Conservation (phyloP, 257 asterid species). For the Fraxinus excelsior region DNA sequence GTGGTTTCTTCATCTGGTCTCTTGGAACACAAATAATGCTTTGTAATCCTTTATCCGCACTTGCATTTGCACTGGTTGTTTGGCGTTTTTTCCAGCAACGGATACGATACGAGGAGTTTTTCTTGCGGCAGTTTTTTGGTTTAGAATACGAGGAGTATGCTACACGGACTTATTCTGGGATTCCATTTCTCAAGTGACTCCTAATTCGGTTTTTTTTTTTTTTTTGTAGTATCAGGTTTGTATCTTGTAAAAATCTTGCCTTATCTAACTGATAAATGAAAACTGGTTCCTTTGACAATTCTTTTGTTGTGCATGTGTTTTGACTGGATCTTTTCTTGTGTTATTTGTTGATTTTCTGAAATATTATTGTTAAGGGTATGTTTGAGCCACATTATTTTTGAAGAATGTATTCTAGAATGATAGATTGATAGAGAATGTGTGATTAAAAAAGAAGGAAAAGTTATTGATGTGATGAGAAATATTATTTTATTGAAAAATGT, state of each 20-base stretch:
- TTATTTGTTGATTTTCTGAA: neutral
- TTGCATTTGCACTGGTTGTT: conserved; percentile 65
- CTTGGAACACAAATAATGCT: conserved; percentile 61
- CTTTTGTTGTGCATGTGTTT: neutral
- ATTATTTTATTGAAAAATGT: no score
- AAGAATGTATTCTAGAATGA: no score
- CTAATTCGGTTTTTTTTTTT: neutral
- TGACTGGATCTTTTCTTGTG: neutral
- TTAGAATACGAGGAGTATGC: conserved; percentile 66
- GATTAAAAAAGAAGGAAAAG: no score
- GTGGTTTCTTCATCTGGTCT: conserved; percentile 50
- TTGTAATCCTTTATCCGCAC: conserved; percentile 69
- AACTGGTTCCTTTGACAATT: neutral
- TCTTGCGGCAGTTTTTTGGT: conserved; percentile 81
- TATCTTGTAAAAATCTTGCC: neutral
- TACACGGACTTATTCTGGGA: conserved; percentile 58
- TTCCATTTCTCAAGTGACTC: conserved; percentile 76
- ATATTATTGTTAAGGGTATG: neutral
- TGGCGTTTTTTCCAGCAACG: conserved; percentile 73
- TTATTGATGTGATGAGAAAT: no score
- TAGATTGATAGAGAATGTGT: no score
- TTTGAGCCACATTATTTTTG: no score
- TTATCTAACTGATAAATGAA: neutral
- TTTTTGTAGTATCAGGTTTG: neutral
- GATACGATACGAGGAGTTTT: conserved; percentile 84